Percentiles rank a stretch among this genome's conserved stretches.
Evolutionary conservation across 169 alveolate genomes (phyloP).

Genomic region (Cryptosporidium meleagridis): DNA sequence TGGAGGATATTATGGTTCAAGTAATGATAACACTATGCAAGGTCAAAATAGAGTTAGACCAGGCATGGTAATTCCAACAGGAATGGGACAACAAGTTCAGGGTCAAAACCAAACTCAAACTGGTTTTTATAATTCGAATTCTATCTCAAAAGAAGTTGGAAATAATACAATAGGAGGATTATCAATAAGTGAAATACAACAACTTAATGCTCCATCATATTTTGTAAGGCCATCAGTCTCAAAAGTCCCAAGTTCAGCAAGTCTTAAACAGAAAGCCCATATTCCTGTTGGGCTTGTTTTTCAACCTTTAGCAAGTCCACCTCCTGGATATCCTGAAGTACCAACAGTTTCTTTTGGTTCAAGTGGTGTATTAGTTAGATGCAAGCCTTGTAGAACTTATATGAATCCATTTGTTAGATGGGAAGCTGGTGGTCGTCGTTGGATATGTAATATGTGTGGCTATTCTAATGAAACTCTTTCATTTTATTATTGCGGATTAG

Average conservation of each 20-base stretch:
- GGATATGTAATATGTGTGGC: conserved; percentile 97
- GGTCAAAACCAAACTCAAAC: conserved; percentile 5
- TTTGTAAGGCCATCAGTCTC: conserved; percentile 70
- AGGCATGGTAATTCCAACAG: conserved; percentile 4
- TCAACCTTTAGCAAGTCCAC: conserved; percentile 85
- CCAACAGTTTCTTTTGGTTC: conserved; percentile 90
- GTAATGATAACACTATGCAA: neutral
- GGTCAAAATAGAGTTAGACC: conserved; percentile 5
- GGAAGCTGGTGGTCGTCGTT: conserved; percentile 93
- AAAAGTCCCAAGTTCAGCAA: conserved; percentile 77
- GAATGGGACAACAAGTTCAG: neutral
- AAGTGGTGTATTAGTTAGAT: conserved; percentile 88
- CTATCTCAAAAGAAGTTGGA: conserved; percentile 2
- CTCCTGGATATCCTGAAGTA: conserved; percentile 87
- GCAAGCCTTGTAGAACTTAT: conserved; percentile 93
- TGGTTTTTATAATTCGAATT: conserved; percentile 27
- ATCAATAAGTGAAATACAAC: conserved; percentile 49
- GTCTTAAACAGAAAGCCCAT: conserved; percentile 84
- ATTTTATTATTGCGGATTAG: conserved; percentile 76
- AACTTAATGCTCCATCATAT: conserved; percentile 63
- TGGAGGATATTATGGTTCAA: conserved; percentile 4
- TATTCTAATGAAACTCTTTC: conserved; percentile 91
- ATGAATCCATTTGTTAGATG: conserved; percentile 96
- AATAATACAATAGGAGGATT: conserved; percentile 1
- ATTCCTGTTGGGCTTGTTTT: conserved; percentile 85